Base-by-base conservation (phyloP, 73 alveolate species). In the Stentor coeruleus region DNA sequence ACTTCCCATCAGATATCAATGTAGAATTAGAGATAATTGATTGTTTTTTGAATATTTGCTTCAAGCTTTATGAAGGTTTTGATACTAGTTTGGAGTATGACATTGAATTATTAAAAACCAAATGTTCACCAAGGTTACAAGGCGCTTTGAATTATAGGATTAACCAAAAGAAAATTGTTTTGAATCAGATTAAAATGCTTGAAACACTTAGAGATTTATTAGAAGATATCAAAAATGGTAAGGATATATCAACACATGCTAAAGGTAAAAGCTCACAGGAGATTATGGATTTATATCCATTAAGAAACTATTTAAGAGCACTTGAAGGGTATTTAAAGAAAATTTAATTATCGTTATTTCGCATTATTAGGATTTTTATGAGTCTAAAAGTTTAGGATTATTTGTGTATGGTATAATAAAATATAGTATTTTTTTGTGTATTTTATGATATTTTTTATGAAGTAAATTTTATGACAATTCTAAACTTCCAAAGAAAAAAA, bases 101-200 rank as follows among this genome's bases (percentile, higher is more conserved):
- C 33, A 14, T 26, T 28, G 40, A 66, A 31, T 1, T 66, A 26
- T 33, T 66, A 26, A 26, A 26, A 1, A 66, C 42, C n/a, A 66
- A 66, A 20, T 33, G 20, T 20, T 31, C 42, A 28, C 20, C 14
- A 66, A 66, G 39, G 14, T 26, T 20, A 66, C n/a, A 26, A 31
- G 14, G 33, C 37, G 79, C 79, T 66, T 26, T 66, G 14, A 0
- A 11, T 20, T 66, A 66, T 66, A 20, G 79, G 14, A 66, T 66
- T 20, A 40, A 40, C 0, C 79, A 66, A 31, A 66, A 66, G 33
- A 20, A 26, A 33, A 66, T 66, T 28, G 15, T 66, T 20, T 2
- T 20, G 33, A 66, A 66, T 40, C 79, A 66, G 33, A 66, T 20
- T 11, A 2, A 20, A 66, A 66, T 66, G 79, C 79, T 66, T 26